Evolutionary conservation across 768 basidiomycete genomes (phyloP).

Genomic region (Russula griseocarnosa): DNA sequence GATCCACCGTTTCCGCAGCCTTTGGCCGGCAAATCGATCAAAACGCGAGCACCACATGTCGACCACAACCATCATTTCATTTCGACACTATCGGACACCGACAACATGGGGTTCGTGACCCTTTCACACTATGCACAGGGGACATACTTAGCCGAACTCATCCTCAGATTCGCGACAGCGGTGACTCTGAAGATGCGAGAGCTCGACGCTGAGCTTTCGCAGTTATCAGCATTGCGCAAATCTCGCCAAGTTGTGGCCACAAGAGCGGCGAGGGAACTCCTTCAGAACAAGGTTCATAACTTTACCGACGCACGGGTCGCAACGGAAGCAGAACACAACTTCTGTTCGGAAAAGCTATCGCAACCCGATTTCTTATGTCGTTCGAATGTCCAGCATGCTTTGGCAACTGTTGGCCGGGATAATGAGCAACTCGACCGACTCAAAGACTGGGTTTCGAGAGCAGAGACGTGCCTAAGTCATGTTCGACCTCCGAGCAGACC

Average conservation of each 20-base stretch:
- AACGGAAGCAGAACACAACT: background rate
- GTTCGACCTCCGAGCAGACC: background rate
- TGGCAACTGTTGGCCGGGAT: background rate
- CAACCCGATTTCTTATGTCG: background rate
- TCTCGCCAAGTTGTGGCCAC: conserved; percentile 7
- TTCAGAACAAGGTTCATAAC: conserved; percentile 5
- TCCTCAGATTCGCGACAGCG: conserved; percentile 3
- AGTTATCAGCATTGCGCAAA: conserved; percentile 11
- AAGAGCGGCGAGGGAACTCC: conserved; percentile 12
- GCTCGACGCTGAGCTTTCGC: conserved; percentile 7
- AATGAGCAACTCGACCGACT: conserved; percentile 4
- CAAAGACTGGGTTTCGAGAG: conserved; percentile 13
- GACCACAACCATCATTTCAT: background rate
- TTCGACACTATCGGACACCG: background rate
- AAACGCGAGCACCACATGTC: background rate
- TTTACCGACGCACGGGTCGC: background rate
- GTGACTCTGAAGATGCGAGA: conserved; percentile 7
- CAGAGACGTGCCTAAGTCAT: background rate
- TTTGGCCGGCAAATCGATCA: background rate
- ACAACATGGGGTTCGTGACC: conserved; percentile 9
- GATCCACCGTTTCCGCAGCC: background rate
- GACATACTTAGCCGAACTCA: conserved; percentile 3
- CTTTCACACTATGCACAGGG: background rate
- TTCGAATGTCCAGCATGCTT: background rate
- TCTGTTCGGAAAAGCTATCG: background rate